These are phyloP conservation scores for Alloteropsis semialata DNA, from an alignment of 176 grass and related monocot genomes.

Conservation along the genomic window DNA sequence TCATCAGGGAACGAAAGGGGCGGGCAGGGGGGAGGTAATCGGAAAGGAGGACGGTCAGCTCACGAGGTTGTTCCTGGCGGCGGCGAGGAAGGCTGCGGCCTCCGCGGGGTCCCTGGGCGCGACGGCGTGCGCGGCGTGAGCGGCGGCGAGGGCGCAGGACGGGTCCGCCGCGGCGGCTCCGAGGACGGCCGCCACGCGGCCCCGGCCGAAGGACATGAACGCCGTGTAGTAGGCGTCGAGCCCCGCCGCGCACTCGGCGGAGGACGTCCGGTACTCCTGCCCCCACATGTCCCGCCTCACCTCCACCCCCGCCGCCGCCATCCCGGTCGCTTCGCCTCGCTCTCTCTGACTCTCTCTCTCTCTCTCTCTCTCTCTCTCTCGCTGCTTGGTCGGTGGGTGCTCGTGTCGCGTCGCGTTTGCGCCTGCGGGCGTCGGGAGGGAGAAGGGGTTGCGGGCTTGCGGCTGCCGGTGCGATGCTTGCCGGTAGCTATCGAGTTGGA, in stretches of 20 bases:
- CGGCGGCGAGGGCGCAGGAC: slow-evolving; percentile 46
- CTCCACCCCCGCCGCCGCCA: not conserved
- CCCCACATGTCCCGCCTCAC: slow-evolving; percentile 57
- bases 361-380: too few species aligned
- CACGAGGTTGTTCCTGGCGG: slow-evolving; percentile 47
- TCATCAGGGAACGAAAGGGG: not conserved
- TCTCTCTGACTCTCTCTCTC: too few species aligned
- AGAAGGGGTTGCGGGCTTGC: not conserved
- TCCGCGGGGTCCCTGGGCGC: slow-evolving; percentile 23
- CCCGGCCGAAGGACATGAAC: slow-evolving; percentile 44
- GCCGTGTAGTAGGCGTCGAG: slow-evolving; percentile 62
- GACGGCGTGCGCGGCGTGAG: slow-evolving; percentile 48
- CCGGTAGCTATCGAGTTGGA: not conserved
- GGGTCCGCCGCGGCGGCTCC: slow-evolving; percentile 48
- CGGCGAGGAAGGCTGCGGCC: slow-evolving; percentile 41
- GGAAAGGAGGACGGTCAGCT: not conserved
- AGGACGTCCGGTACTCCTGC: slow-evolving; percentile 56
- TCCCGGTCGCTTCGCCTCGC: not conserved
- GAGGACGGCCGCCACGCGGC: slow-evolving; percentile 32
- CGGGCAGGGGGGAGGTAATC: not conserved
- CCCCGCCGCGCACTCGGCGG: slow-evolving; percentile 49
- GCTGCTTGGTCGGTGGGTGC: not conserved
- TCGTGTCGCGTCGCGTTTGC: not conserved
- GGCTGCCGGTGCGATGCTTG: not conserved
- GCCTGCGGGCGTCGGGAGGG: not conserved